Conservation (phyloP, 2,329 filamentous ascomycete species). For the Sclerotinia subarctica region DNA sequence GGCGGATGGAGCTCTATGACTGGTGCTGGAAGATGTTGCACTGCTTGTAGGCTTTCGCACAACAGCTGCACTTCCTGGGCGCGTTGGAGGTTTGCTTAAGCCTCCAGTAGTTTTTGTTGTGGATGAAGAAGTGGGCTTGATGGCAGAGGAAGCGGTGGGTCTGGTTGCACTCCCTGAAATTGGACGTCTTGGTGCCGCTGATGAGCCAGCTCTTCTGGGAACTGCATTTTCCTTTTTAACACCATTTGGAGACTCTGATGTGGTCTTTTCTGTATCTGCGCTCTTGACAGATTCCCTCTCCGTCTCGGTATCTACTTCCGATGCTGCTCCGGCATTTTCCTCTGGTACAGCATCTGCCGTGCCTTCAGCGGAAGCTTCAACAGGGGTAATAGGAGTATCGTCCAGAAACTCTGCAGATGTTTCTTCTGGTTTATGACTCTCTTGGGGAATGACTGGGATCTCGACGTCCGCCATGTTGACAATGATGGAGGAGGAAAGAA, state of each 20-base stretch:
- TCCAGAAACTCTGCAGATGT: neutral
- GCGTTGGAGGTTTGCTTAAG: constrained; percentile 39
- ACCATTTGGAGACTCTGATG: constrained; percentile 32
- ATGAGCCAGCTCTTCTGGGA: constrained; percentile 31
- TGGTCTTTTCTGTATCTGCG: constrained; percentile 31
- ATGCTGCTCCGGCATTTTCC: constrained; percentile 31
- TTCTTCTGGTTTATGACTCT: neutral
- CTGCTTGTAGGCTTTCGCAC: constrained; percentile 35
- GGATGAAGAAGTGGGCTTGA: constrained; percentile 33
- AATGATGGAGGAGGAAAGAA: neutral
- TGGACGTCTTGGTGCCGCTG: constrained; percentile 32
- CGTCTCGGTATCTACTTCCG: constrained; percentile 34
- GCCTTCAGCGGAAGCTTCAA: constrained; percentile 3
- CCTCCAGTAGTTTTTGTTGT: constrained; percentile 32
- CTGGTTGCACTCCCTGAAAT: constrained; percentile 17
- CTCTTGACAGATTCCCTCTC: constrained; percentile 35
- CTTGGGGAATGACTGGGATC: neutral
- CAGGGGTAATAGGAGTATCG: constrained; percentile 7
- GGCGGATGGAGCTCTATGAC: constrained; percentile 36
- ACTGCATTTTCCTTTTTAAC: constrained; percentile 37
- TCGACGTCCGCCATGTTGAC: constrained; percentile 23
- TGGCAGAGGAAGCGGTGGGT: constrained; percentile 31
- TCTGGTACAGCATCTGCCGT: constrained; percentile 24
- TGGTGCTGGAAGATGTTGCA: constrained; percentile 36
- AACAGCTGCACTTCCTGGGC: constrained; percentile 31